Base-by-base conservation (phyloP, 345 rosid species). In the Atalantia buxifolia region DNA sequence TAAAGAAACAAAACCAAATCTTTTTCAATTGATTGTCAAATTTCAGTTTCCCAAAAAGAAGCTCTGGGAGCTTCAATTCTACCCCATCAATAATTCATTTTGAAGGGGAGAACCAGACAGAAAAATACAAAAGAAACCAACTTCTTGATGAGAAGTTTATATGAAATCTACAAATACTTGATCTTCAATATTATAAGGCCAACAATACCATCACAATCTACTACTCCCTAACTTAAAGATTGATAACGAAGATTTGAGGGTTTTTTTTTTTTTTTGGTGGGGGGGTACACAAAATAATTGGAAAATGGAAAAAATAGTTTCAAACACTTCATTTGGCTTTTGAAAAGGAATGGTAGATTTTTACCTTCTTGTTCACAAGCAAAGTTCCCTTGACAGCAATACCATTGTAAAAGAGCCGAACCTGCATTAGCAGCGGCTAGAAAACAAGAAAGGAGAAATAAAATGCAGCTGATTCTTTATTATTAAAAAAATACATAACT, bases 381-480 rank as follows among this genome's bases (percentile, higher is more conserved):
- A 93, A 65, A 69, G 94, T 92, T 74, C 99, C 99, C 80, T 95
- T 95, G 67, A 87, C 80, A 50, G 99, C 97, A 69, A 14, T 31
- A 67, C 98, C 99, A 38, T 87, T 77, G 81, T 85, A 31, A 83
- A 89, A 95, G 81, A 93, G 89, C 64, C 98, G 94, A 76, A 83
- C 87, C 77, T 93, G 98, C 74, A 95, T 86, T 80, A 95, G 79
- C 84, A 93, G 81, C 85, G 98, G 98, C 99, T 95, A 78, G 59
- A 77, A 45, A 50, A 50, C 69, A 75, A 22, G 61, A 36, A 63
- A 69, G 31, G 24, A 77, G 77, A 45, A 33, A 56, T 56, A 79
- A 48, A 45, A 60, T 62, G 59, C 63, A 79, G 66, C 50, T 70
- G 33, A 61, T 74, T 63, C 25, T 67, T 59, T 42, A 61, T 59